These are phyloP conservation scores for Sporobolomyces pararoseus DNA, from an alignment of 768 basidiomycete species.

Conservation along the genomic window DNA sequence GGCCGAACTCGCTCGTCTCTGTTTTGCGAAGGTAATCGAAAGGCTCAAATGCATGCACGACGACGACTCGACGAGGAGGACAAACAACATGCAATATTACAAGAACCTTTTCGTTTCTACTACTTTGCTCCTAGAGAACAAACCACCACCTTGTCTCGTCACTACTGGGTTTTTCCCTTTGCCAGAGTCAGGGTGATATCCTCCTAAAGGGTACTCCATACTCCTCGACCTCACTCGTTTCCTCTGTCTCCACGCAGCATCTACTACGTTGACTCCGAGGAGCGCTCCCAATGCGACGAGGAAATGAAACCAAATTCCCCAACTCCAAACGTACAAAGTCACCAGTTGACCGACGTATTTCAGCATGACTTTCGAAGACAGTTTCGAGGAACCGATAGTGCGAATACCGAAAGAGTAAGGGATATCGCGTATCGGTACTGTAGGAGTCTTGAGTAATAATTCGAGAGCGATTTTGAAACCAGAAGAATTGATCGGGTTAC, in stretches of 20 bases:
- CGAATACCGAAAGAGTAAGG: slow-evolving; percentile 45
- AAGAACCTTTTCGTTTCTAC: slow-evolving; percentile 23
- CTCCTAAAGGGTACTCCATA: slow-evolving; percentile 31
- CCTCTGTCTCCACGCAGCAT: slow-evolving; percentile 4
- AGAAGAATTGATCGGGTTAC: slow-evolving; percentile 44
- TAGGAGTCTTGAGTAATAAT: slow-evolving; percentile 45
- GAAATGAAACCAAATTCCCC: slow-evolving; percentile 34
- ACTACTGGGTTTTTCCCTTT: slow-evolving; percentile 18
- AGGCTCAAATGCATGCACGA: no score
- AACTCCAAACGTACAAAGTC: slow-evolving; percentile 43
- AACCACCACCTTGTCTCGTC: slow-evolving; percentile 15
- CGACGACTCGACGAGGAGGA: no score
- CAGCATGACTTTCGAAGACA: slow-evolving; percentile 45
- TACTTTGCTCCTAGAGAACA: slow-evolving; percentile 2
- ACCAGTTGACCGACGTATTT: slow-evolving; percentile 46
- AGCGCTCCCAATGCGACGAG: slow-evolving; percentile 20
- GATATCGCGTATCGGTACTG: slow-evolving; percentile 20
- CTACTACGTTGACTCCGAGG: slow-evolving; percentile 7
- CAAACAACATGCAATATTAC: background rate
- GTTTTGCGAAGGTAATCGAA: no score
- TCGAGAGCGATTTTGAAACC: slow-evolving; percentile 48
- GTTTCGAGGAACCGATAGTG: slow-evolving; percentile 43
- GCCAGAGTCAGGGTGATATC: slow-evolving; percentile 21
- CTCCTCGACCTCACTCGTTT: background rate
- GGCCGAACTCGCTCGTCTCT: no score